Evolutionary conservation across 768 basidiomycete genomes (phyloP).

Genomic region (Coprinopsis marcescibilis): DNA sequence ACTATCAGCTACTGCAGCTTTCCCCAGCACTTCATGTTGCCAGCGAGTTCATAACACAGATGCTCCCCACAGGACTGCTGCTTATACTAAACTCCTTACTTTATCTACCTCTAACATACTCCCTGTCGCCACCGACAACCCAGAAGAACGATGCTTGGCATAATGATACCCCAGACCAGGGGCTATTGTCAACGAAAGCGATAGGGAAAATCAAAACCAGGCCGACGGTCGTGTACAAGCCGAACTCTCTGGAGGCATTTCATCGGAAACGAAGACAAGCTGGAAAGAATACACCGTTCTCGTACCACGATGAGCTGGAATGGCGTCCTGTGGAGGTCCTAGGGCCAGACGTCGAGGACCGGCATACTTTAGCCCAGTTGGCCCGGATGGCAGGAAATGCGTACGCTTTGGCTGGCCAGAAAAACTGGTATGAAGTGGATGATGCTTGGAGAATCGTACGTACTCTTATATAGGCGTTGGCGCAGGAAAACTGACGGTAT

Average conservation of each 20-base stretch:
- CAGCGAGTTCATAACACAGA: no score
- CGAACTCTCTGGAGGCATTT: slow-evolving; percentile 43
- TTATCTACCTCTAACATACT: not conserved
- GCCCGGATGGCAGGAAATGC: slow-evolving; percentile 90
- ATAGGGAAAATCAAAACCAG: slow-evolving; percentile 22
- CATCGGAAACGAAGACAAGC: slow-evolving; percentile 44
- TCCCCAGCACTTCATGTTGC: no score
- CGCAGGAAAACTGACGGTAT: no score
- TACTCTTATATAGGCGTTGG: slow-evolving; percentile 10
- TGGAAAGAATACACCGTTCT: slow-evolving; percentile 41
- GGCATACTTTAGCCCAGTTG: slow-evolving; percentile 74
- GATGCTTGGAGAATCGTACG: slow-evolving; percentile 60
- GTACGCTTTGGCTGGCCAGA: slow-evolving; percentile 65
- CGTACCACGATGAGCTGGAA: slow-evolving; percentile 34
- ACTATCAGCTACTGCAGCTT: no score
- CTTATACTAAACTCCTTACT: not conserved
- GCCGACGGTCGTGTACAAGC: slow-evolving; percentile 57
- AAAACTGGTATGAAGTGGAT: slow-evolving; percentile 81
- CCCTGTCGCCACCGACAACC: not conserved
- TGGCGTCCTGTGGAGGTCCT: slow-evolving; percentile 68
- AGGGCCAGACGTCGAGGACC: slow-evolving; percentile 75
- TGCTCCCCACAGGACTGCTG: not conserved
- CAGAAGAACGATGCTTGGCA: not conserved
- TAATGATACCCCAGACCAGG: slow-evolving; percentile 1
- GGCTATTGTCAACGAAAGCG: not conserved